Percentiles rank a stretch among this genome's conserved stretches.
phyloP scores from a whole-genome alignment of 192 early-diverging fungal species.

The Spinellus fusiger region DNA sequence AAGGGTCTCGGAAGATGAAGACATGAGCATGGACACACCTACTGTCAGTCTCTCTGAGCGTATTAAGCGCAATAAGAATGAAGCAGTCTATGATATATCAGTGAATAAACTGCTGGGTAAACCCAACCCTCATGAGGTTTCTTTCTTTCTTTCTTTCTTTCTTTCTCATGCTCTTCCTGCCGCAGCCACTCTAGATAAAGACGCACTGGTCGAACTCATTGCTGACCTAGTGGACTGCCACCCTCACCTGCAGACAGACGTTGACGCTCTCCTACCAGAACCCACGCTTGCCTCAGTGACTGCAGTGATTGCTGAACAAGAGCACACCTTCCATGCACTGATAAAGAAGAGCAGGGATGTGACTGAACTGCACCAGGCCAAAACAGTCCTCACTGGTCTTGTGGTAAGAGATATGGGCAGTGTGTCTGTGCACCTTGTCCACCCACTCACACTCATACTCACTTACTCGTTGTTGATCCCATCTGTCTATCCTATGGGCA shows the following conservation, averaged over 20 bases:
- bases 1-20: conserved; percentile 30
- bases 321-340: not conserved
- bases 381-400: conserved; percentile 66
- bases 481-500: no score
- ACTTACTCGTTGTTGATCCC: no score
- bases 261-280: conserved; percentile 71
- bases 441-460: no score
- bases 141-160: conserved; percentile 16
- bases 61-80: conserved; percentile 29
- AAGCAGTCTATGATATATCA: conserved; percentile 27
- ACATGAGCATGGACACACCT: conserved; percentile 1
- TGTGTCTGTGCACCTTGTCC: no score
- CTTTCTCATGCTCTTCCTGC: not conserved
- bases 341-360: no score
- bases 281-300: conserved; percentile 78
- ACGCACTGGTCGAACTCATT: conserved; percentile 71
- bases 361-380: conserved; percentile 79
- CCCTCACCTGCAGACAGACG: conserved; percentile 61
- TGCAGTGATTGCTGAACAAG: conserved; percentile 47
- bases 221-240: conserved; percentile 64
- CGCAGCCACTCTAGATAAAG: conserved; percentile 56
- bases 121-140: not conserved
- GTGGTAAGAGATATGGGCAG: no score
- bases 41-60: not conserved
- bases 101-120: conserved; percentile 29